Evolutionary conservation across 345 rosid species (phyloP).

Genomic region (Lepidium sativum): DNA sequence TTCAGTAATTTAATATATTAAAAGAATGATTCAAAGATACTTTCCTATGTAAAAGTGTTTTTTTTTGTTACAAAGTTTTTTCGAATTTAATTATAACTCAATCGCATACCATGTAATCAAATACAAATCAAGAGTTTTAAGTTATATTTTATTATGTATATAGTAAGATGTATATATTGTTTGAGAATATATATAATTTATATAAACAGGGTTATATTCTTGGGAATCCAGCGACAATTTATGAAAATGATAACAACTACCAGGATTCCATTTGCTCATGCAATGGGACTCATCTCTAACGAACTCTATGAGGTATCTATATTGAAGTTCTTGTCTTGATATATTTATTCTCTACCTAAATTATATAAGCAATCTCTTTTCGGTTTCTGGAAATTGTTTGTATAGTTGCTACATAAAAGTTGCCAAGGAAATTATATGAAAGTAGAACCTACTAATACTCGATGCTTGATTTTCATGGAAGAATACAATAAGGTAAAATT

Average conservation of each 20-base stretch:
- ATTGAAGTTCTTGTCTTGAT: neutral
- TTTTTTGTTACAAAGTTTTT: no score
- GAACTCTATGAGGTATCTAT: slow-evolving; percentile 51
- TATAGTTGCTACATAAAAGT: slow-evolving; percentile 39
- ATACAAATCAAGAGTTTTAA: no score
- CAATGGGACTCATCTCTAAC: slow-evolving; percentile 69
- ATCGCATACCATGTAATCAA: no score
- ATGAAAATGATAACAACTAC: slow-evolving; percentile 20
- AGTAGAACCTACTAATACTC: slow-evolving; percentile 28
- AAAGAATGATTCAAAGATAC: no score
- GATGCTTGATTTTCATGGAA: slow-evolving; percentile 29
- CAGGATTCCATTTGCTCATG: slow-evolving; percentile 43
- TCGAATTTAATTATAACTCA: no score
- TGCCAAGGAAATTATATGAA: slow-evolving; percentile 33
- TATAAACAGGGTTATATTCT: slow-evolving; percentile 56
- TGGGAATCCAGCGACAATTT: slow-evolving; percentile 42
- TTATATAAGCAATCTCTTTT: neutral
- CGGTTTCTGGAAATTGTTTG: neutral
- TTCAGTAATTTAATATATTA: no score
- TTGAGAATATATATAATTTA: neutral
- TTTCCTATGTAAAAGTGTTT: no score
- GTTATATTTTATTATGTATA: no score
- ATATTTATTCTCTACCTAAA: neutral
- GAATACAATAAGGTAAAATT: slow-evolving; percentile 7
- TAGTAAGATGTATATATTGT: no score